Percentiles rank a stretch among this genome's conserved stretches.
phyloP scores from a whole-genome alignment of 768 basidiomycete species.

The Collybia nuda region DNA sequence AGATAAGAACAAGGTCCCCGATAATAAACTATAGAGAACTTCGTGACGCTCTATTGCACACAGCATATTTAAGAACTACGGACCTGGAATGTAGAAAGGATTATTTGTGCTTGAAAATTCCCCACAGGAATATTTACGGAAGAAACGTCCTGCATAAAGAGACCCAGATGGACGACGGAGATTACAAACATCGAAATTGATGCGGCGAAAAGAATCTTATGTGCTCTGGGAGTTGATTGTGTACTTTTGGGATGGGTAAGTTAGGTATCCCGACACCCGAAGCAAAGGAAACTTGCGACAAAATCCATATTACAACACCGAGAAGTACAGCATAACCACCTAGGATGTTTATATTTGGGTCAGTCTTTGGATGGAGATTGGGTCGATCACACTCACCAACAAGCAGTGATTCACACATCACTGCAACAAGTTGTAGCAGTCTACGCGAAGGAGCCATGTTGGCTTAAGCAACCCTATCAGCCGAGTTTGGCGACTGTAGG shows the following conservation, averaged over 20 bases:
- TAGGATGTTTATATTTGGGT: no score
- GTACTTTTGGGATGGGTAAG: background rate
- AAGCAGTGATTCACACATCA: conserved; percentile 4
- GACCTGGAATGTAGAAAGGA: conserved; percentile 1
- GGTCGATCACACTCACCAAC: background rate
- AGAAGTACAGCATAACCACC: conserved; percentile 1
- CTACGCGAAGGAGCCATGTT: background rate
- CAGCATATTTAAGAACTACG: background rate
- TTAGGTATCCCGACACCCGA: no score
- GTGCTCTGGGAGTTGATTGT: background rate
- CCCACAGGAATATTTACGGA: background rate
- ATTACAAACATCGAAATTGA: conserved; percentile 3
- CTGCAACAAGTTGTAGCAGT: background rate
- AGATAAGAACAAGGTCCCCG: conserved; percentile 3
- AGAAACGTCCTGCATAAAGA: conserved; percentile 1
- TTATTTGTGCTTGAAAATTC: background rate
- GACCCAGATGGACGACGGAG: conserved; percentile 2
- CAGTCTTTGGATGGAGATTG: background rate
- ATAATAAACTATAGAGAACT: background rate
- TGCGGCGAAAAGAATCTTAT: background rate
- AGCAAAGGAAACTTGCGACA: background rate
- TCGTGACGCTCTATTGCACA: background rate
- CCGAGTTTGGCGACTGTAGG: no score
- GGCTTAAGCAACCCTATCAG: no score
- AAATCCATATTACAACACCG: background rate